phyloP scores from a whole-genome alignment of 2,329 filamentous ascomycete species.

The Graphiopsis chlorocephala region DNA sequence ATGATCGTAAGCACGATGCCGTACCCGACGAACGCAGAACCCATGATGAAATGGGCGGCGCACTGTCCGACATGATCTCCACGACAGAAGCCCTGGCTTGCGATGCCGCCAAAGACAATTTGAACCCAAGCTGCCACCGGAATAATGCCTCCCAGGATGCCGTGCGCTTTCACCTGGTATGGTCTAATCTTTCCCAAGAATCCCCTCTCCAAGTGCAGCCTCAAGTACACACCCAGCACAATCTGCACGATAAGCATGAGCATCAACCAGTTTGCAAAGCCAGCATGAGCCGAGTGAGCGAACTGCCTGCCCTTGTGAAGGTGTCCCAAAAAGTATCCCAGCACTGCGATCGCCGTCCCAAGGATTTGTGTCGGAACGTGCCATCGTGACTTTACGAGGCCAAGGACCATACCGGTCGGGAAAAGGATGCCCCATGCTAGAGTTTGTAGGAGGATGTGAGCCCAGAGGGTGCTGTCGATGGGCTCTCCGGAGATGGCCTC shows the following conservation, averaged over 20 bases:
- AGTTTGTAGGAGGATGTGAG: slow-evolving; percentile 86
- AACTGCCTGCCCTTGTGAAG: slow-evolving; percentile 88
- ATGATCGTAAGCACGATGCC: slow-evolving; percentile 83
- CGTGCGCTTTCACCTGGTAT: slow-evolving; percentile 56
- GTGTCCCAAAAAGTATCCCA: slow-evolving; percentile 90
- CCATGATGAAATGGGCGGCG: slow-evolving; percentile 97
- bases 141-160: slow-evolving; percentile 80
- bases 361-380: slow-evolving; percentile 85
- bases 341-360: slow-evolving; percentile 70
- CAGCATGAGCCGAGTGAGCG: slow-evolving; percentile 72
- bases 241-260: slow-evolving; percentile 75
- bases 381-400: slow-evolving; percentile 86
- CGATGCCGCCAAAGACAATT: slow-evolving; percentile 95
- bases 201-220: slow-evolving; percentile 81
- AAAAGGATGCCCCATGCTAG: slow-evolving; percentile 89
- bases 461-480: slow-evolving; percentile 84
- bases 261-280: slow-evolving; percentile 78
- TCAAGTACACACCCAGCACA: slow-evolving; percentile 79
- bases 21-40: slow-evolving; percentile 91
- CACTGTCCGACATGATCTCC: slow-evolving; percentile 91
- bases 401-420: slow-evolving; percentile 91
- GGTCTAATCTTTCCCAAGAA: slow-evolving; percentile 72
- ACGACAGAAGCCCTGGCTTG: slow-evolving; percentile 86
- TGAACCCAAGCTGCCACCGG: slow-evolving; percentile 86
- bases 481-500: slow-evolving; percentile 68